Evolutionary conservation across 2,329 filamentous ascomycete species (phyloP).

Genomic region (Pseudocercospora cruenta): DNA sequence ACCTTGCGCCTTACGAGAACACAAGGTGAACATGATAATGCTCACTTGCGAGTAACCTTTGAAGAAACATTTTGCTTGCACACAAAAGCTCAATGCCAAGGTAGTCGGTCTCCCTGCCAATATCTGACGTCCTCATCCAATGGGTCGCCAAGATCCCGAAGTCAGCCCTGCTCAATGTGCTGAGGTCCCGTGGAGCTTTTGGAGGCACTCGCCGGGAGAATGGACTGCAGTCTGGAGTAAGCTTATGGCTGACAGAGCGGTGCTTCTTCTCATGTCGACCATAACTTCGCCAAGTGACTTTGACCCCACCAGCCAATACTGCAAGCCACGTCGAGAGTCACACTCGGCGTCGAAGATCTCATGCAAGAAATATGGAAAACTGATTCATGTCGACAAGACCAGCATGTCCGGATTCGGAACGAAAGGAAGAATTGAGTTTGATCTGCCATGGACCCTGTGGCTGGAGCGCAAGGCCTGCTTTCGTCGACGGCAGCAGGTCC

Average conservation of each 20-base stretch:
- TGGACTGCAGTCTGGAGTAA: not conserved
- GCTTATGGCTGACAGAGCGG: not conserved
- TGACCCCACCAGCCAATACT: not conserved
- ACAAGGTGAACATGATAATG: not conserved
- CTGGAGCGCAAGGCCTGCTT: not conserved
- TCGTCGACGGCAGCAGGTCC: not conserved
- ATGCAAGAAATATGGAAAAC: not conserved
- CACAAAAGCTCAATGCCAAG: not conserved
- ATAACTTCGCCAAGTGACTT: not conserved
- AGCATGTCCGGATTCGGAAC: not conserved
- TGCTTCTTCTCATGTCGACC: not conserved
- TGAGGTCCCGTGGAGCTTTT: not conserved
- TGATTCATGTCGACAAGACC: not conserved
- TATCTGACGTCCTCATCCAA: not conserved
- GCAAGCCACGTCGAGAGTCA: not conserved
- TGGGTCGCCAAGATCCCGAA: not conserved
- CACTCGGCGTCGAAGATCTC: not conserved
- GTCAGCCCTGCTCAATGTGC: not conserved
- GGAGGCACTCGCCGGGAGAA: not conserved
- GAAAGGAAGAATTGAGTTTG: not conserved
- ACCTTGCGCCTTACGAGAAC: not conserved
- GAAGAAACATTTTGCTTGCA: not conserved
- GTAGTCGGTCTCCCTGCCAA: not conserved
- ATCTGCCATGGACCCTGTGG: conserved; percentile 3
- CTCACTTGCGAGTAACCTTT: not conserved